phyloP scores from a whole-genome alignment of 192 early-diverging fungal species.

The Spizellomyces punctatus region DNA sequence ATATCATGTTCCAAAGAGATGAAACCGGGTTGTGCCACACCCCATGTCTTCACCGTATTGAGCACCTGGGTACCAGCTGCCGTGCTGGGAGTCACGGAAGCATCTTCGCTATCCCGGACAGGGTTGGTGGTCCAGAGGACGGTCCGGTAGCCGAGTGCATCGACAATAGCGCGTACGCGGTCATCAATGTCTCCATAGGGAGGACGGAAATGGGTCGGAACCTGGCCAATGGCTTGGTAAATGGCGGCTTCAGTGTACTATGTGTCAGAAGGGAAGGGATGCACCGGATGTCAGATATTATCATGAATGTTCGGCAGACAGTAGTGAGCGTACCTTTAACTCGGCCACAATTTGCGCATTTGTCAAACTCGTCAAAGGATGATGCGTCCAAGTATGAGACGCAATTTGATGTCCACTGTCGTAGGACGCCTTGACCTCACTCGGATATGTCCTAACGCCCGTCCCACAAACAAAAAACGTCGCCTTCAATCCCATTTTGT shows the following conservation, averaged over 20 bases:
- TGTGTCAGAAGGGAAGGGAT: too few species aligned
- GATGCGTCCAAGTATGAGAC: constrained; percentile 62
- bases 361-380: constrained; percentile 57
- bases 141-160: constrained; percentile 54
- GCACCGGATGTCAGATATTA: too few species aligned
- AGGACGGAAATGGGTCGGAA: constrained; percentile 60
- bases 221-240: constrained; percentile 45
- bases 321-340: constrained; percentile 37
- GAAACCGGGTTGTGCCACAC: constrained; percentile 33
- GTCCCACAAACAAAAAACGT: constrained; percentile 42
- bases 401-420: constrained; percentile 42
- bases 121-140: constrained; percentile 49
- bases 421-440: constrained; percentile 24
- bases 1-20: constrained; percentile 50
- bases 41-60: constrained; percentile 22
- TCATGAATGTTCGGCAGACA: too few species aligned
- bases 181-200: constrained; percentile 78
- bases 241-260: constrained; percentile 60
- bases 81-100: not conserved
- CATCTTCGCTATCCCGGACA: constrained; percentile 24
- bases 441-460: constrained; percentile 19
- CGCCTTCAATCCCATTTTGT: constrained; percentile 8
- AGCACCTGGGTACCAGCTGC: constrained; percentile 8
- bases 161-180: constrained; percentile 65
- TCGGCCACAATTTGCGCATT: constrained; percentile 73